Evolutionary conservation across 352 stramenopile genomes (phyloP), one percentile per base, ranked within the genome.

Genomic region (Globisporangium rhizosaccharum): DNA sequence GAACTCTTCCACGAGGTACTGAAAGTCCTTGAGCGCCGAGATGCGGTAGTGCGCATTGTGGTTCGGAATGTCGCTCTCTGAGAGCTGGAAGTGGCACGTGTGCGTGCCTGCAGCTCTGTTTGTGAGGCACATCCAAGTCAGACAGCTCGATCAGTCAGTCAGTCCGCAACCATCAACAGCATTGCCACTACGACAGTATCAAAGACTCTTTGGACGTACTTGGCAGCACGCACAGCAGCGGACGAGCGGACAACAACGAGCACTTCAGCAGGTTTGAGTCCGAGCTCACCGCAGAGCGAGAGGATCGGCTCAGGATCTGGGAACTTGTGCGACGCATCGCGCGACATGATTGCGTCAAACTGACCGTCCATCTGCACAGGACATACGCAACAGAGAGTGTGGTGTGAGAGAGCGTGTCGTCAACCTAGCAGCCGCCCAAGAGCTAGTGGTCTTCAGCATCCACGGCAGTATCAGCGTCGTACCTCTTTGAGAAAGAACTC

Each of bases 11-110:
- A 91, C 56, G 14, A 91, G 67, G 51, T 79, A 80, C 67, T 88
- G 76, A 37, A 88, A 85, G 41, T 91, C 75, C 36, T 62, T 69
- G 45, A 91, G 63, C 15, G 66, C 64, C 2, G 69, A 80, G 42
- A 91, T 62, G 39, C 86, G 79, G 57, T 87, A 87, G 61, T 91
- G 76, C 17, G 82, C 82, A 44, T 67, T 87, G 66, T 91, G 79
- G 67, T 91, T 91, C 20, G 82, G 79, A 11, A 89, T 85, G 18
- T 72, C 79, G 56, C 76, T 86, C 25, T 74, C 66, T 0, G 60
- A 70, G n/a, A 79, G 75, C 66, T 85, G 85, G 61, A 82, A 89
- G 59, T 89, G 77, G 56, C 77, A 88, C 17, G 73, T 72, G 60
- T 91, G 69, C 1, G 68, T 71, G 10, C 76, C 76, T 33, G 79